Conservation (phyloP, 1,284 basidiomycete species). For the Irpex sp. region DNA sequence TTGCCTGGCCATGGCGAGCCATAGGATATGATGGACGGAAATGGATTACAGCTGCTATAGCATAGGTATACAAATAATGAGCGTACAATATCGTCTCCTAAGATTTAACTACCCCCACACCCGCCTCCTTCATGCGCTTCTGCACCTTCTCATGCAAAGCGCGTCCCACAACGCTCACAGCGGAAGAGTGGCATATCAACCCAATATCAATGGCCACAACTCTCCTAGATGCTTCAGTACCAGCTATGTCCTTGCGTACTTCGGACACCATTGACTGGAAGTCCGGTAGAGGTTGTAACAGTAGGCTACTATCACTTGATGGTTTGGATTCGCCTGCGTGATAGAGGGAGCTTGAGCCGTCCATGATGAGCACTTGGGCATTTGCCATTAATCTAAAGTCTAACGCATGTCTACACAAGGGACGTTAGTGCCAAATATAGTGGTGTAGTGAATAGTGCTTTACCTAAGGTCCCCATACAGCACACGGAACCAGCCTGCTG, state of each 20-base stretch:
- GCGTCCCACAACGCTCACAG: slow-evolving; percentile 43
- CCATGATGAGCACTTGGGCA: slow-evolving; percentile 60
- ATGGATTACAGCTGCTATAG: not conserved
- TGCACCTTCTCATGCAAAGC: slow-evolving; percentile 33
- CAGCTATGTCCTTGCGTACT: slow-evolving; percentile 31
- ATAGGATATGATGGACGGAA: not conserved
- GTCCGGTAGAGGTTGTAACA: slow-evolving; percentile 56
- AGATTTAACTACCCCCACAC: not conserved
- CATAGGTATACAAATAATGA: not conserved
- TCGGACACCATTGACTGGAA: slow-evolving; percentile 47
- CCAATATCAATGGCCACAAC: slow-evolving; percentile 58
- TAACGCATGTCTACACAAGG: not conserved
- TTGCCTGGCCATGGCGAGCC: too few relatives aligned
- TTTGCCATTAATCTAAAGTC: slow-evolving; percentile 71
- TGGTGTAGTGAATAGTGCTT: slow-evolving; percentile 7
- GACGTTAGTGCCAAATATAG: too few relatives aligned
- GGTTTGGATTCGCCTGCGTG: slow-evolving; percentile 18
- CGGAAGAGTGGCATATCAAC: slow-evolving; percentile 48
- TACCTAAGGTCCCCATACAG: slow-evolving; percentile 63
- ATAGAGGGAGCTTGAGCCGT: slow-evolving; percentile 60
- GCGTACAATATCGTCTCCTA: not conserved
- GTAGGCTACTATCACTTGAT: slow-evolving; percentile 22
- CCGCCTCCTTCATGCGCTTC: slow-evolving; percentile 1
- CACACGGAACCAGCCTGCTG: slow-evolving; percentile 75
- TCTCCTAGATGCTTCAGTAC: slow-evolving; percentile 30